Evolutionary conservation across 345 rosid species (phyloP), one percentile per base, ranked within the genome.

Genomic region (Noccaea bulbosa): DNA sequence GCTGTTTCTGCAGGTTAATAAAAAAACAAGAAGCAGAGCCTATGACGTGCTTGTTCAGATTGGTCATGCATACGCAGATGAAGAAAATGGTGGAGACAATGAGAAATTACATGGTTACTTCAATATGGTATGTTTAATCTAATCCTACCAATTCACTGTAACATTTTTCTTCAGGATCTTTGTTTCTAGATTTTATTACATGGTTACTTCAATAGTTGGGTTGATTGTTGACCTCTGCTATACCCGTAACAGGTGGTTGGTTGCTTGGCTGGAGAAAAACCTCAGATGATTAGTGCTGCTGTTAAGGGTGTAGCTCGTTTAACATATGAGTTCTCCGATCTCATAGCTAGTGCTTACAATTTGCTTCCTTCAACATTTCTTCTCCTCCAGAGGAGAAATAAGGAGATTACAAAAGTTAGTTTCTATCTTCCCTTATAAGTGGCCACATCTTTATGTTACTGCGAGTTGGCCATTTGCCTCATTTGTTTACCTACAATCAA

Each of bases 241-340:
- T 47, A 24, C 48, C 43, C 8, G 34, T 61, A 66, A 27, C 78
- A 94, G 99, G 89, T 91, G 50, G 99, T 97, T 79, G 95, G 93
- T 77, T 91, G 97, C 52, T 64, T 94, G 83, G 97, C 95, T 41
- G 93, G 95, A 70, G 93, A 92, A 78, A 83, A 86, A 79, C 98
- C 99, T 63, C 93, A 91, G 77, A 86, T 91, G 96, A 86, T 94
- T 73, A 94, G 98, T 84, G 98, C 98, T 71, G 97, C 98, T 14
- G 86, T 86, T 59, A 94, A 87, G 83, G 99, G 96, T 71, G 76
- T 94, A 71, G 96, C 99, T 73, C 97, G 98, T 62, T 76, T 91
- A 80, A 87, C 96, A 39, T 89, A 94, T 64, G 99, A 94, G 81
- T 94, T 94, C 51, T 83, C 98, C 15, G 99, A 91, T 63, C 96